A percentile compares a stretch with the other conserved stretches of the same genome.
Conservation (phyloP, 176 grass and related monocot species). For the Eleusine coracana region DNA sequence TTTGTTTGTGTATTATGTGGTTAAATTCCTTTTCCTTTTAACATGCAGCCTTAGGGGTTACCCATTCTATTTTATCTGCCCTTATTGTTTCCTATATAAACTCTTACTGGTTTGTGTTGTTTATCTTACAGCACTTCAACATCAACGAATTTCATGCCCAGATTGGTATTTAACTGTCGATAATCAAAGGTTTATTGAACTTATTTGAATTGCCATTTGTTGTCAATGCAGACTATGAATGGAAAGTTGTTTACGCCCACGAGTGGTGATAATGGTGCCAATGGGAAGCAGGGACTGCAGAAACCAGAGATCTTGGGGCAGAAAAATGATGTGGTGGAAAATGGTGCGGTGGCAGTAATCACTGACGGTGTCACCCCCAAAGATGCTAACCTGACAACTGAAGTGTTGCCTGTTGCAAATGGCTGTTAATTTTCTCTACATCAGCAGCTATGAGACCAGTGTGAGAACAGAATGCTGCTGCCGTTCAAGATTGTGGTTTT, state of each 20-base stretch:
- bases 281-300: constrained; percentile 38
- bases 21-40: too few species aligned
- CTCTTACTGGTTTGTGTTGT: too few species aligned
- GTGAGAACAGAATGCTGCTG: constrained; percentile 6
- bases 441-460: background rate
- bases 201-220: background rate
- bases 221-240: constrained; percentile 18
- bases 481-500: background rate
- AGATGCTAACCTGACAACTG: constrained; percentile 43
- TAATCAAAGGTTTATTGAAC: background rate
- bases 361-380: constrained; percentile 37
- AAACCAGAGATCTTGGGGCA: constrained; percentile 32
- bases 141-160: background rate
- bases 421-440: constrained; percentile 49
- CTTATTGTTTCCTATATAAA: too few species aligned
- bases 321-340: constrained; percentile 44
- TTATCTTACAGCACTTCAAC: background rate
- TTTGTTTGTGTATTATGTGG: too few species aligned
- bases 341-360: constrained; percentile 8
- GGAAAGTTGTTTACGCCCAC: background rate
- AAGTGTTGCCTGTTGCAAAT: constrained; percentile 46
- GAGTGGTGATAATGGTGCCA: background rate
- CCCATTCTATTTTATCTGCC: too few species aligned
- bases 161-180: too few species aligned
- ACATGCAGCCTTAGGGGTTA: too few species aligned